A percentile compares a stretch with the other conserved stretches of the same genome.
phyloP scores from a whole-genome alignment of 352 stramenopile species.

The Peronospora farinosa region DNA sequence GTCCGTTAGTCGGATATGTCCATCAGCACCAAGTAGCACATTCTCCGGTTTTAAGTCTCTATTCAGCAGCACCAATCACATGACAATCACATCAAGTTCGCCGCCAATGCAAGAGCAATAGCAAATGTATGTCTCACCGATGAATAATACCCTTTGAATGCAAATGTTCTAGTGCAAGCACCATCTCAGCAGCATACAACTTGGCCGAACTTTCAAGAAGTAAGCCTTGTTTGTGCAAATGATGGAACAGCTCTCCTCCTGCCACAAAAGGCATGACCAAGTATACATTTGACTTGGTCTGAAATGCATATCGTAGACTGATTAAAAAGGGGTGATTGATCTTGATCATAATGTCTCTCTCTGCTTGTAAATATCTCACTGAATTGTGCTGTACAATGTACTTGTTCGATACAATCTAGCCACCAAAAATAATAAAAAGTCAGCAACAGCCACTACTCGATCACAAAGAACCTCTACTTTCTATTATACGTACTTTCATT shows the following conservation, averaged over 20 bases:
- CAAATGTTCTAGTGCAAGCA: conserved; percentile 72
- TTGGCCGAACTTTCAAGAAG: conserved; percentile 64
- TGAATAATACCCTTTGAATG: conserved; percentile 77
- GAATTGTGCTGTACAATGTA: conserved; percentile 84
- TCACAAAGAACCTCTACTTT: background rate
- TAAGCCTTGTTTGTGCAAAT: conserved; percentile 54
- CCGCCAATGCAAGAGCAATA: background rate
- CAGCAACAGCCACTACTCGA: background rate
- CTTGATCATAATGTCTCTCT: conserved; percentile 85
- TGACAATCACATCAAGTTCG: conserved; percentile 5
- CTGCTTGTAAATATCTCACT: conserved; percentile 65
- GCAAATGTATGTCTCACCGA: conserved; percentile 23
- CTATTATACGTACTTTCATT: conserved; percentile 59
- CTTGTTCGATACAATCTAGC: conserved; percentile 77
- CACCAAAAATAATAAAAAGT: conserved; percentile 2
- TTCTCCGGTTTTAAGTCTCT: conserved; percentile 85
- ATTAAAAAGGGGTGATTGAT: conserved; percentile 83
- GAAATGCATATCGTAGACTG: conserved; percentile 73
- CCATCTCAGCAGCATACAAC: conserved; percentile 82
- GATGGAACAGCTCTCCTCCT: conserved; percentile 65
- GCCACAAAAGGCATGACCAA: conserved; percentile 77
- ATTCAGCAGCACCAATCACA: conserved; percentile 4
- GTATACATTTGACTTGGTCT: conserved; percentile 76
- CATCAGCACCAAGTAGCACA: conserved; percentile 67
- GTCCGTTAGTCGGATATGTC: conserved; percentile 81